Conservation (phyloP, 495 filamentous ascomycete species). For the Aspergillus leporis region DNA sequence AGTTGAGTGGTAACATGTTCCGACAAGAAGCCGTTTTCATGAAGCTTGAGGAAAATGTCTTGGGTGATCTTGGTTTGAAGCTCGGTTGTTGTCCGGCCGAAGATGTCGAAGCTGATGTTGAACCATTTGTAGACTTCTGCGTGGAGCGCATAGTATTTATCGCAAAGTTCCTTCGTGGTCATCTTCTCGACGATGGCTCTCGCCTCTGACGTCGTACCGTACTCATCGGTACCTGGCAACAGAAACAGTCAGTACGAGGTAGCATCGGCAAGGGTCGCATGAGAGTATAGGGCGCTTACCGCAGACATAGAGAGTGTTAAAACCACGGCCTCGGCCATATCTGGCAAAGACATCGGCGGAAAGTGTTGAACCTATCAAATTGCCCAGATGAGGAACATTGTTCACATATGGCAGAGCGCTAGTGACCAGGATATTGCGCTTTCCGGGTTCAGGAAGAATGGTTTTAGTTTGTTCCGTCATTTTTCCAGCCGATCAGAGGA, state of each 20-base stretch:
- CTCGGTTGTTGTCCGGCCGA: slow-evolving; percentile 78
- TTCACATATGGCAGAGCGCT: slow-evolving; percentile 87
- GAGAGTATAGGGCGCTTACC: background rate
- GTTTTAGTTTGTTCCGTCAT: slow-evolving; percentile 6
- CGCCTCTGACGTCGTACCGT: slow-evolving; percentile 85
- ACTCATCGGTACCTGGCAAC: slow-evolving; percentile 73
- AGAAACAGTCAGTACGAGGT: slow-evolving; percentile 43
- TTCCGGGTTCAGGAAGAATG: slow-evolving; percentile 6
- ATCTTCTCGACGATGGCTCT: slow-evolving; percentile 70
- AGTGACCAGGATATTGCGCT: slow-evolving; percentile 40
- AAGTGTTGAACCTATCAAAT: slow-evolving; percentile 88
- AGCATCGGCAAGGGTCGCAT: slow-evolving; percentile 6
- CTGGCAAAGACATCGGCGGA: slow-evolving; percentile 73
- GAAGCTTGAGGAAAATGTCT: slow-evolving; percentile 75
- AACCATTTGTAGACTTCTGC: slow-evolving; percentile 88
- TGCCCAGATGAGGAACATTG: slow-evolving; percentile 94
- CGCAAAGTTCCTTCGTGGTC: slow-evolving; percentile 71
- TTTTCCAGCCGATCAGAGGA: slow-evolving; percentile 1
- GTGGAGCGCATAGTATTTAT: slow-evolving; percentile 84
- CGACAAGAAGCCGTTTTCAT: slow-evolving; percentile 78
- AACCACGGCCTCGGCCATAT: slow-evolving; percentile 5
- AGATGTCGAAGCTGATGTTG: slow-evolving; percentile 79
- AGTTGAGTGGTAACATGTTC: slow-evolving; percentile 77
- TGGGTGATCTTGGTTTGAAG: slow-evolving; percentile 87
- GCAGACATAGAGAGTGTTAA: slow-evolving; percentile 9